Percentiles rank a stretch among this genome's conserved stretches.
phyloP scores from a whole-genome alignment of 441 rosid genomes.

The Isatis lusitanica region DNA sequence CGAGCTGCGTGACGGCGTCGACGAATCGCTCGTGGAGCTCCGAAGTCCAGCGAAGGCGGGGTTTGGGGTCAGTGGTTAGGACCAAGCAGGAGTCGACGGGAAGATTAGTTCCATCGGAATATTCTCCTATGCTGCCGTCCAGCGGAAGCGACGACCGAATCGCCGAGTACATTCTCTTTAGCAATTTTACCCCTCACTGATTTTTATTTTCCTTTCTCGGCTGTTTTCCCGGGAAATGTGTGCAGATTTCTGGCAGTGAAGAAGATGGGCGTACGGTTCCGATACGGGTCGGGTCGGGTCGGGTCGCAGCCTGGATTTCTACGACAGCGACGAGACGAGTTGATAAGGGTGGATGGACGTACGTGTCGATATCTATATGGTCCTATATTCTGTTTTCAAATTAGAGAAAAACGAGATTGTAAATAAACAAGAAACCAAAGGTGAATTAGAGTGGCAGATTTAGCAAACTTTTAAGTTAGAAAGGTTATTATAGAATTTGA shows the following conservation, averaged over 20 bases:
- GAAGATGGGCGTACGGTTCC: background rate
- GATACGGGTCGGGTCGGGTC: background rate
- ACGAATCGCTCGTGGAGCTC: constrained; percentile 93
- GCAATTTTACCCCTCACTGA: background rate
- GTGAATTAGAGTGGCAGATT: too few species aligned
- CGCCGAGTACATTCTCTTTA: constrained; percentile 63
- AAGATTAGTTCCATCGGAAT: constrained; percentile 62
- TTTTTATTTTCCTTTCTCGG: background rate
- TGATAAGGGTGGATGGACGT: constrained; percentile 9
- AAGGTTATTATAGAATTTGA: too few species aligned
- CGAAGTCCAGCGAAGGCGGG: constrained; percentile 94
- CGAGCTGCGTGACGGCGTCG: constrained; percentile 87
- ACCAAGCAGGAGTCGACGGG: constrained; percentile 79
- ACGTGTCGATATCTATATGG: background rate
- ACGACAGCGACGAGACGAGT: background rate
- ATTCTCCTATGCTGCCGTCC: constrained; percentile 54
- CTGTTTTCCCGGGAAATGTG: background rate
- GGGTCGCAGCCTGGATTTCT: background rate
- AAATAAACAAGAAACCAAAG: too few species aligned
- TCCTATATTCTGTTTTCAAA: too few species aligned
- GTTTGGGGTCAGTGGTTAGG: constrained; percentile 88
- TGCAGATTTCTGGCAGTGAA: background rate
- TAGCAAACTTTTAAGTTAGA: too few species aligned
- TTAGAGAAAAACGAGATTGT: too few species aligned
- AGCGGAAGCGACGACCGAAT: constrained; percentile 71